These are phyloP conservation scores for Neofusicoccum parvum DNA, from an alignment of 2,329 filamentous ascomycete species.

Conservation along the genomic window DNA sequence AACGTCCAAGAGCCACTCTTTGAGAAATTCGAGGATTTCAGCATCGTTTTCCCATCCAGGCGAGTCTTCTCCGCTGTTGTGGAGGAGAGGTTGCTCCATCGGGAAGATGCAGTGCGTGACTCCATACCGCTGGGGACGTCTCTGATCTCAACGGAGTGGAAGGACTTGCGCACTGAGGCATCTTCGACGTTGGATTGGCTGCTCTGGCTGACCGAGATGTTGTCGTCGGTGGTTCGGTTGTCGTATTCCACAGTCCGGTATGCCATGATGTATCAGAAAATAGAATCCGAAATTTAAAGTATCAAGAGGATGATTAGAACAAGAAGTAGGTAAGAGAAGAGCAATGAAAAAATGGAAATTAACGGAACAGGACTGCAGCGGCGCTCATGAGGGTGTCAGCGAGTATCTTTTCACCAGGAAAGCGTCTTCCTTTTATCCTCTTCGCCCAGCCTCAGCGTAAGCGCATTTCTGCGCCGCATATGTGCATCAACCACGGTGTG, in stretches of 20 bases:
- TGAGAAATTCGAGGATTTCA: background rate
- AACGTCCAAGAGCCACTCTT: conserved; percentile 16
- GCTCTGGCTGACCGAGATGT: background rate
- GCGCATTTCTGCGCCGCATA: too few species aligned
- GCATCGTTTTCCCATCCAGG: background rate
- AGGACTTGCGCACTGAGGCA: background rate
- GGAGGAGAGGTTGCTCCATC: background rate
- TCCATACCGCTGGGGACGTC: background rate
- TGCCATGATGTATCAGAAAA: background rate
- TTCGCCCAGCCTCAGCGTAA: too few species aligned
- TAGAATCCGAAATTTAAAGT: too few species aligned
- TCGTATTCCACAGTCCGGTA: background rate
- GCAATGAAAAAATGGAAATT: too few species aligned
- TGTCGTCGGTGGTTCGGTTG: background rate
- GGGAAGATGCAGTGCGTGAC: background rate
- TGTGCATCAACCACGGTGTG: too few species aligned
- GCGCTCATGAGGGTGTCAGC: too few species aligned
- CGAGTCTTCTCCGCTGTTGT: background rate
- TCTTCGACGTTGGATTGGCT: background rate
- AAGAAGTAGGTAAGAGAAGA: too few species aligned
- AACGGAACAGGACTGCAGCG: too few species aligned
- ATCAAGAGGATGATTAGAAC: too few species aligned
- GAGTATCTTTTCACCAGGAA: too few species aligned
- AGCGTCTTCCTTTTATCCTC: too few species aligned
- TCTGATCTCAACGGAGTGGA: background rate